A percentile compares a stretch with the other conserved stretches of the same genome.
These are phyloP conservation scores for Ganoderma leucocontextum DNA, from an alignment of 1,284 basidiomycete genomes.

Conservation along the genomic window DNA sequence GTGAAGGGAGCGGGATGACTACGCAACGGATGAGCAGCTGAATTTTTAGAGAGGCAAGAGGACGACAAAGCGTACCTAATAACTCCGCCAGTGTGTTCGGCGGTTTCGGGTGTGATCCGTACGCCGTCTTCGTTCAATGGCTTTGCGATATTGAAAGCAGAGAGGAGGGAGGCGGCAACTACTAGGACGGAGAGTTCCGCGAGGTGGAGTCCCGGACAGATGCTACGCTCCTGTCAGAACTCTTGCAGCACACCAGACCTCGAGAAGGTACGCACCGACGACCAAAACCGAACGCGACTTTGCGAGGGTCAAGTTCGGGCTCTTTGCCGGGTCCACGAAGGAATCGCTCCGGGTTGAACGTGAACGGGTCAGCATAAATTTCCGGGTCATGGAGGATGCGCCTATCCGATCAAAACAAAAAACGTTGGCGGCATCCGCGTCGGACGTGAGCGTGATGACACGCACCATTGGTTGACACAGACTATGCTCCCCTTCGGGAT, in stretches of 20 bases:
- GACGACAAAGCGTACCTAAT: constrained; percentile 34
- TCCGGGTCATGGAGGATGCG: constrained; percentile 41
- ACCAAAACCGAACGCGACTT: constrained; percentile 40
- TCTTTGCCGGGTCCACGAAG: constrained; percentile 26
- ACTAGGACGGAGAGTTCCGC: constrained; percentile 44
- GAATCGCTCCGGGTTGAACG: constrained; percentile 43
- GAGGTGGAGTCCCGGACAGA: constrained; percentile 39
- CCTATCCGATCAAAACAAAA: constrained; percentile 27
- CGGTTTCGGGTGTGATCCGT: constrained; percentile 31
- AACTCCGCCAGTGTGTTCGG: constrained; percentile 33
- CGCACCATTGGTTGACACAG: constrained; percentile 38
- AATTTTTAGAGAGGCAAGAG: neutral
- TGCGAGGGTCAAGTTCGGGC: constrained; percentile 36
- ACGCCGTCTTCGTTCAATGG: constrained; percentile 33
- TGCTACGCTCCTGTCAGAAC: constrained; percentile 16
- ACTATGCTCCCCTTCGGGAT: constrained; percentile 42
- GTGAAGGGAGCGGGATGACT: constrained; percentile 43
- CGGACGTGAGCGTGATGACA: neutral
- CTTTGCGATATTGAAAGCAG: constrained; percentile 42
- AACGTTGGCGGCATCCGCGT: neutral
- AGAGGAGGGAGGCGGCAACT: constrained; percentile 40
- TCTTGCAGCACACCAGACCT: neutral
- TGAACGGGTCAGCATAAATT: constrained; percentile 38
- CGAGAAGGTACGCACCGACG: constrained; percentile 32
- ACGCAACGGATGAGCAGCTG: neutral